Evolutionary conservation across 2,329 filamentous ascomycete genomes (phyloP).

Genomic region (Apiospora pterosperma): DNA sequence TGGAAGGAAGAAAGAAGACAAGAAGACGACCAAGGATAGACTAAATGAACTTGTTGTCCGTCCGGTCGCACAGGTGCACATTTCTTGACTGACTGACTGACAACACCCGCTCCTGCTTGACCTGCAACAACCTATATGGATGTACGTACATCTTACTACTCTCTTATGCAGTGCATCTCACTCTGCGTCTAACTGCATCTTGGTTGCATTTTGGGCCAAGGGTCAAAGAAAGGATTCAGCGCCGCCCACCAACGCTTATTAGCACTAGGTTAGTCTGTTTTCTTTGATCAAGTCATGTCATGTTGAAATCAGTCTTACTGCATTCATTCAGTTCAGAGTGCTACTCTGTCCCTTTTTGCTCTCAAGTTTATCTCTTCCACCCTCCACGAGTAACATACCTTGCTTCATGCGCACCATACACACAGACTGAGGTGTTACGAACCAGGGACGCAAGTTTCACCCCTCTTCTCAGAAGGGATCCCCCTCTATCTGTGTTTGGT

Average conservation of each 20-base stretch:
- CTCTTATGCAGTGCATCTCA: not conserved
- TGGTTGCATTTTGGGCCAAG: not conserved
- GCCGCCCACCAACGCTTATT: not conserved
- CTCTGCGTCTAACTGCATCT: conserved; percentile 1
- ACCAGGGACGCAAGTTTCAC: conserved; percentile 2
- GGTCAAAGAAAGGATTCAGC: not conserved
- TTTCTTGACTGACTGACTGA: not conserved
- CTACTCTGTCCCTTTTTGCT: not conserved
- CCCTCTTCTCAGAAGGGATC: not conserved
- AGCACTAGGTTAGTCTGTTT: not conserved
- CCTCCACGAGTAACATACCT: not conserved
- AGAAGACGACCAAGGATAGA: not conserved
- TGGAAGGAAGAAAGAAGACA: not conserved
- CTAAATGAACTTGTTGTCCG: not conserved
- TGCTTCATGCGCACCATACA: not conserved
- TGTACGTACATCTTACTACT: too few relatives aligned
- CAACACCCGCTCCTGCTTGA: not conserved
- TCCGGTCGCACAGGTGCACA: not conserved
- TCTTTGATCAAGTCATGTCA: not conserved
- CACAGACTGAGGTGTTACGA: not conserved
- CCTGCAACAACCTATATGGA: too few relatives aligned
- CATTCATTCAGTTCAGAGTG: not conserved
- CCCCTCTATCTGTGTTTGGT: not conserved
- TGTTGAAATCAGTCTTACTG: conserved; percentile 1
- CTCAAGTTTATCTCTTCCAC: not conserved